Percentiles rank a stretch among this genome's conserved stretches.
Conservation (phyloP, 306 rosid genomes). For the Malus orientalis region DNA sequence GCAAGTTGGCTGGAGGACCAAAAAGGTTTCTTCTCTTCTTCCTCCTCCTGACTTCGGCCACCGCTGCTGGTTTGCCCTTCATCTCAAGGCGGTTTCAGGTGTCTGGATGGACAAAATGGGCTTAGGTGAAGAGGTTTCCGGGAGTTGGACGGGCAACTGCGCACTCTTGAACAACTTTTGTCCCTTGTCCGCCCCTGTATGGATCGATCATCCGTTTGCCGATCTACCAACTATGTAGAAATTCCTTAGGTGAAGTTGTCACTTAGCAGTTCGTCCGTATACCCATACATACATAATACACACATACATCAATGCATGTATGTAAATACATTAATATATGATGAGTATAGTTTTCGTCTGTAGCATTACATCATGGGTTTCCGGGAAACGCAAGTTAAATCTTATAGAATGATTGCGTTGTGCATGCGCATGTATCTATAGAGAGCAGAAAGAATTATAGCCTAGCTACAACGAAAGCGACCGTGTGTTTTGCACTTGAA, state of each 20-base stretch:
- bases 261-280: neutral
- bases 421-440: conserved; percentile 50
- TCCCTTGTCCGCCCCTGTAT: too few species aligned
- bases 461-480: conserved; percentile 20
- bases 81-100: too few species aligned
- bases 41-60: too few species aligned
- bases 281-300: neutral
- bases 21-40: too few species aligned
- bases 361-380: conserved; percentile 13
- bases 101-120: too few species aligned
- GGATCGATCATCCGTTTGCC: neutral
- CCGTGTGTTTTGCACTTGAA: conserved; percentile 29
- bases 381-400: conserved; percentile 22
- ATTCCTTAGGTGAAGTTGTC: too few species aligned
- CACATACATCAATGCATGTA: neutral
- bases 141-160: too few species aligned
- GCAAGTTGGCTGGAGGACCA: too few species aligned
- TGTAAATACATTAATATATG: neutral
- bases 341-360: neutral
- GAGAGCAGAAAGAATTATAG: conserved; percentile 35
- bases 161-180: too few species aligned
- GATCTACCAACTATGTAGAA: neutral
- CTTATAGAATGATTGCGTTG: conserved; percentile 51
- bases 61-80: too few species aligned
- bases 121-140: too few species aligned